Evolutionary conservation across 306 rosid species (phyloP), one percentile per base, ranked within the genome.

Genomic region (Cucumis melo): DNA sequence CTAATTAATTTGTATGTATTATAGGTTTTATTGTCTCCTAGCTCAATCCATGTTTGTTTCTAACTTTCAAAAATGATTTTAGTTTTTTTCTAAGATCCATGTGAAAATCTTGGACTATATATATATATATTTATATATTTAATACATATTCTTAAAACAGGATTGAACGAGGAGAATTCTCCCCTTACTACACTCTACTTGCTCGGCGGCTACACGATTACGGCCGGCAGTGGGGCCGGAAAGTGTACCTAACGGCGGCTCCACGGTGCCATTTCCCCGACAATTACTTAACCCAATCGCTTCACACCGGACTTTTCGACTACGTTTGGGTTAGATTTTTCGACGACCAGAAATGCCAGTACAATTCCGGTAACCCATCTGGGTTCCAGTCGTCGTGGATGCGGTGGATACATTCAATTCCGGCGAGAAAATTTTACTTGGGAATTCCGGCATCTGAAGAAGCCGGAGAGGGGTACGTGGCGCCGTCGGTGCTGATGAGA

Each of bases 281-380:
- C 61, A 2, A 36, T 6, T 21, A 10, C 4, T 75, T 81, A 0
- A 38, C 51, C 13, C 20, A 10, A 0, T 74, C 87, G 2, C 80
- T 84, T 6, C 11, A 72, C 62, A 78, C 84, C 8, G 84, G 87
- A n/a, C 75, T 80, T 6, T 83, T 83, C 46, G 83, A 84, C 20
- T 84, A 61, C 0, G 74, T 85, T 66, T 85, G 84, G 88, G 54
- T 85, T 19, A 83, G 83, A 23, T 85, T 80, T 56, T 86, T 81
- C 57, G 54, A 82, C 78, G 68, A 80, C 2, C 5, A 32, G 0
- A 29, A 32, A 0, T 84, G 87, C 24, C 59, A 80, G 7, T 86
- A 21, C 23, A 19, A 32, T 34, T 1, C 78, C 8, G 56, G 70
- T 0, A 74, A 82, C 27, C 36, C 82, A 1, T 54, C 68, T 21